A percentile compares a stretch with the other conserved stretches of the same genome.
These are phyloP conservation scores for Xanthoparmelia taractica DNA, from an alignment of 495 filamentous ascomycete species.

Conservation along the genomic window DNA sequence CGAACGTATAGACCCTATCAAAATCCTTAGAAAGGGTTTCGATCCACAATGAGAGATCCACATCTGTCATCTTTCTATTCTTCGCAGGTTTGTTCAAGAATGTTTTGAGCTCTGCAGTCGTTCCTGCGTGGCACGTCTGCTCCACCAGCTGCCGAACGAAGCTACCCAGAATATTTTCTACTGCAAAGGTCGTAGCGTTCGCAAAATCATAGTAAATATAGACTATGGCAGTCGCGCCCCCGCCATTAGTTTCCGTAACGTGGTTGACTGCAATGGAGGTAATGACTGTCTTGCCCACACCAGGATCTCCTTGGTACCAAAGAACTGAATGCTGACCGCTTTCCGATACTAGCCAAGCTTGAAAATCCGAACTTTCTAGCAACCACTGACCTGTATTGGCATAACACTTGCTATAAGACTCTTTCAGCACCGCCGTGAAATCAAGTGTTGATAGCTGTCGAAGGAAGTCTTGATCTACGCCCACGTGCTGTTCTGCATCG, in stretches of 20 bases:
- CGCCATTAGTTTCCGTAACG: neutral
- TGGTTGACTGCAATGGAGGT: constrained; percentile 16
- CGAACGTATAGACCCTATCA: constrained; percentile 3
- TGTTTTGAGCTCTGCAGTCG: constrained; percentile 1
- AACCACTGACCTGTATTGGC: constrained; percentile 14
- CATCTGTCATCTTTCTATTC: constrained; percentile 8
- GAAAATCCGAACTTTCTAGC: constrained; percentile 6
- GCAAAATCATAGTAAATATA: constrained; percentile 15
- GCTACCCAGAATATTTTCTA: constrained; percentile 6
- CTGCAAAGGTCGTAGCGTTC: constrained; percentile 1
- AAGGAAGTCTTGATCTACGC: constrained; percentile 1
- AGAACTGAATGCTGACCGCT: constrained; percentile 4
- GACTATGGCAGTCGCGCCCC: neutral
- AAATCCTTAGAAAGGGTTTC: neutral
- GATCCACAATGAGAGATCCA: constrained; percentile 1
- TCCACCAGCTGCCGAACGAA: constrained; percentile 12
- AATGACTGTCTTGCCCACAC: constrained; percentile 12
- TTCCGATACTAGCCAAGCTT: neutral
- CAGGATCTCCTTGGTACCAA: constrained; percentile 12
- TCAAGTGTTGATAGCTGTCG: constrained; percentile 7
- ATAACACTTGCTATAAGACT: constrained; percentile 11
- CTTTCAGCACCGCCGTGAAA: constrained; percentile 14
- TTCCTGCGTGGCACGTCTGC: constrained; percentile 2
- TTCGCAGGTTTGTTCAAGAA: neutral
- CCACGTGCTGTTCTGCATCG: neutral